Evolutionary conservation across 202 grass and related monocot genomes (phyloP).

Genomic region (Sporobolus alterniflorus): DNA sequence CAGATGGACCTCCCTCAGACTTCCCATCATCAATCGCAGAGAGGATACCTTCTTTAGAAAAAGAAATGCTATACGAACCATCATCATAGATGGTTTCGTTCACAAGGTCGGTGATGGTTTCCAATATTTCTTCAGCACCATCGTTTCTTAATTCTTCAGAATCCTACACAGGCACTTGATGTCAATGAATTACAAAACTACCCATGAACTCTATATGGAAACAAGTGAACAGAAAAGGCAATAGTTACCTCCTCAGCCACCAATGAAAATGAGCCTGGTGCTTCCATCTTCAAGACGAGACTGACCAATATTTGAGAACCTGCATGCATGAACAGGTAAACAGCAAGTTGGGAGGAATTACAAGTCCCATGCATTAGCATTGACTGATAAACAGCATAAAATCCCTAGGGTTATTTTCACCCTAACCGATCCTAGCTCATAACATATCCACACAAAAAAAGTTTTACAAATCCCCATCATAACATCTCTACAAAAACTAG

Average conservation of each 20-base stretch:
- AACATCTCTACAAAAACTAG: background rate
- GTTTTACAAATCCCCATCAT: background rate
- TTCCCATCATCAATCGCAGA: conserved; percentile 86
- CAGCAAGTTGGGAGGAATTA: too few relatives aligned
- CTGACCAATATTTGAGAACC: conserved; percentile 93
- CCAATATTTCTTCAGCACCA: conserved; percentile 63
- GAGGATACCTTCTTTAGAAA: conserved; percentile 82
- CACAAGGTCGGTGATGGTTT: conserved; percentile 73
- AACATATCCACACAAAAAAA: background rate
- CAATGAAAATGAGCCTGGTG: conserved; percentile 64
- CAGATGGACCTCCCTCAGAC: conserved; percentile 78
- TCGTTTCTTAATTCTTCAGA: conserved; percentile 87
- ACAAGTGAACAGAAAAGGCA: background rate
- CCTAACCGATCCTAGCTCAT: background rate
- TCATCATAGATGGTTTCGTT: conserved; percentile 69
- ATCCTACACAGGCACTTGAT: conserved; percentile 51
- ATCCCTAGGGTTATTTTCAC: too few relatives aligned
- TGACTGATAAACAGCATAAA: too few relatives aligned
- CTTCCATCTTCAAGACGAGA: conserved; percentile 74
- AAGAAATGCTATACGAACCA: conserved; percentile 59
- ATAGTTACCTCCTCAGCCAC: conserved; percentile 91
- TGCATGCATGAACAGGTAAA: conserved; percentile 23
- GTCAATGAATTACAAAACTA: background rate
- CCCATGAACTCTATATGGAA: background rate
- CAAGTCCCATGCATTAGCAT: too few relatives aligned